These are phyloP conservation scores for Zopfochytrium polystomum DNA, from an alignment of 371 early-diverging fungal species.

Conservation along the genomic window DNA sequence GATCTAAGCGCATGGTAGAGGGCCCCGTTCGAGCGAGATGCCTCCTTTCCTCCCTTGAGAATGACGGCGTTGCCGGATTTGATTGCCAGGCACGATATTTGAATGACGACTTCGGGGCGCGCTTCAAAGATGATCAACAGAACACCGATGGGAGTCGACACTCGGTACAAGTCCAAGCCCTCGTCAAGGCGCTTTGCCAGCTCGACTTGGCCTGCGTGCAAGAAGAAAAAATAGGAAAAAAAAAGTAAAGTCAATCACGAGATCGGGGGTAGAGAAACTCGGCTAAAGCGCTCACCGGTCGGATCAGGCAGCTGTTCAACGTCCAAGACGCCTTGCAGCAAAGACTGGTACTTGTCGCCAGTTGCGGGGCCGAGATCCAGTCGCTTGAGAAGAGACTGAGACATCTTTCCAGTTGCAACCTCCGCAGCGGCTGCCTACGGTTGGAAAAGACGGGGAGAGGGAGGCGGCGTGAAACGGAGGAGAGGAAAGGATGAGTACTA, in stretches of 20 bases:
- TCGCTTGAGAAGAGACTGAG: conserved; percentile 77
- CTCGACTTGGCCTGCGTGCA: conserved; percentile 64
- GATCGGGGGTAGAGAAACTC: neutral
- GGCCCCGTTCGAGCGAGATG: conserved; percentile 68
- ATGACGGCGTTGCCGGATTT: conserved; percentile 96
- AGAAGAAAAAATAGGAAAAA: neutral
- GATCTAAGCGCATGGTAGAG: conserved; percentile 73
- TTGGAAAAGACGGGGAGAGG: neutral
- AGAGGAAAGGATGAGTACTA: conserved; percentile 36
- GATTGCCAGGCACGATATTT: conserved; percentile 90
- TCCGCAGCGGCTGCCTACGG: conserved; percentile 60
- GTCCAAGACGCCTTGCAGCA: conserved; percentile 86
- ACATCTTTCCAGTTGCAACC: conserved; percentile 72
- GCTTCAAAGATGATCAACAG: conserved; percentile 95
- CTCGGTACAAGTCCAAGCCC: conserved; percentile 81
- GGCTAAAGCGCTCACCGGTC: conserved; percentile 48
- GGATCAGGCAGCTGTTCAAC: conserved; percentile 84
- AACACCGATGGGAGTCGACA: conserved; percentile 91
- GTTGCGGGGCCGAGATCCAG: conserved; percentile 85
- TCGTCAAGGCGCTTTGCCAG: conserved; percentile 60
- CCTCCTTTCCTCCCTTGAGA: conserved; percentile 76
- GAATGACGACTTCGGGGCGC: conserved; percentile 96
- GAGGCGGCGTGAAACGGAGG: neutral
- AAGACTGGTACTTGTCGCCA: conserved; percentile 74
- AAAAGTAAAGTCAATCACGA: neutral